Evolutionary conservation across 192 early-diverging fungal genomes (phyloP).

Genomic region (Glomus cerebriforme): DNA sequence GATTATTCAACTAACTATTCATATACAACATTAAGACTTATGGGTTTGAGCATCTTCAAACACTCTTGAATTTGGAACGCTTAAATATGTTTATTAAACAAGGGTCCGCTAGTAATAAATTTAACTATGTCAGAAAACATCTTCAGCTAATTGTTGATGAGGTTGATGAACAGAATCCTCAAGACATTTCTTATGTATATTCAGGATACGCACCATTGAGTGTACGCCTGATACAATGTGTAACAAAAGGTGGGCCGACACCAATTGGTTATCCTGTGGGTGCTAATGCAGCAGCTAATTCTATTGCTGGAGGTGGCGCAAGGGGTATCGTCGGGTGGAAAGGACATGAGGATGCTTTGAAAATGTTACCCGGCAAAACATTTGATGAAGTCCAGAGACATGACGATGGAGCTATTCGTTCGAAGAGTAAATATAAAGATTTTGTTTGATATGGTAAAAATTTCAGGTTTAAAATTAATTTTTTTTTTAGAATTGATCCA

Average conservation of each 20-base stretch:
- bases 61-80: conserved; percentile 74
- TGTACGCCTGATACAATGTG: conserved; percentile 86
- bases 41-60: conserved; percentile 87
- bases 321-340: conserved; percentile 76
- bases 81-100: conserved; percentile 67
- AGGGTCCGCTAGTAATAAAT: conserved; percentile 49
- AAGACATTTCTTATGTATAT: conserved; percentile 91
- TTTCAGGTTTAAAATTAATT: conserved; percentile 26
- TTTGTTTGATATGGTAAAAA: neutral
- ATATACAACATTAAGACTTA: conserved; percentile 66
- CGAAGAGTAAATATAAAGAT: conserved; percentile 43
- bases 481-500: conserved; percentile 47
- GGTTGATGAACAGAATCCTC: conserved; percentile 79
- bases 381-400: conserved; percentile 78
- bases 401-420: conserved; percentile 47
- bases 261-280: conserved; percentile 28
- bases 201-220: conserved; percentile 92
- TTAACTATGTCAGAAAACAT: conserved; percentile 63
- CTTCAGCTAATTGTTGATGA: conserved; percentile 86
- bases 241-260: conserved; percentile 38
- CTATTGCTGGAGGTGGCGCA: conserved; percentile 37
- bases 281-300: conserved; percentile 32
- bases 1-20: neutral
- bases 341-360: conserved; percentile 85
- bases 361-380: conserved; percentile 73